Percentiles rank a stretch among this genome's conserved stretches.
These are phyloP conservation scores for Mrakia hoshinonis DNA, from an alignment of 768 basidiomycete species.

Conservation along the genomic window DNA sequence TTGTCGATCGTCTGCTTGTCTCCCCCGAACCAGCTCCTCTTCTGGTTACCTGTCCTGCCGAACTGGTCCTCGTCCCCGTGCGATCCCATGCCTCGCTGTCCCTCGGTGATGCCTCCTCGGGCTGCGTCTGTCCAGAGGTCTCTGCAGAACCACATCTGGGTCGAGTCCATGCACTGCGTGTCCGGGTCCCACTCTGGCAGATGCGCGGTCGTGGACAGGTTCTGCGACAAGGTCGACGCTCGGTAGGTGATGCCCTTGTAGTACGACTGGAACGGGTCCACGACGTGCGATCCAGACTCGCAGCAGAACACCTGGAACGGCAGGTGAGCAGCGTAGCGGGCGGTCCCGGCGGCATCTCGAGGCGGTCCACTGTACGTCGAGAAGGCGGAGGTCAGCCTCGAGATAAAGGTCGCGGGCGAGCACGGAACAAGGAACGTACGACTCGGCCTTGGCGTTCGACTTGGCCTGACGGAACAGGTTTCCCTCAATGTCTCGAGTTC, in stretches of 20 bases:
- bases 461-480: conserved; percentile 97
- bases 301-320: conserved; percentile 99
- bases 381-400: neutral
- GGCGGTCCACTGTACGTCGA: conserved; percentile 68
- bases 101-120: conserved; percentile 48
- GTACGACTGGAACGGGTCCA: conserved; percentile 92
- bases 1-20: conserved; percentile 32
- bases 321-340: conserved; percentile 79
- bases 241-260: conserved; percentile 83
- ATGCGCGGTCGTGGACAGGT: conserved; percentile 49
- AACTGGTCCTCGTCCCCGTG: conserved; percentile 24
- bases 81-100: conserved; percentile 4
- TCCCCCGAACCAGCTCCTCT: conserved; percentile 26
- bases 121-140: conserved; percentile 93
- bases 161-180: conserved; percentile 84
- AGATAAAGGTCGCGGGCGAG: neutral
- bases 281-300: conserved; percentile 92
- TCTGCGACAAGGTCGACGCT: conserved; percentile 70
- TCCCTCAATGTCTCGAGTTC: conserved; percentile 94
- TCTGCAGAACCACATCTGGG: conserved; percentile 95
- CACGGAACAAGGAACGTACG: conserved; percentile 33
- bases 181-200: conserved; percentile 62
- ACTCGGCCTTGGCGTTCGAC: conserved; percentile 79
- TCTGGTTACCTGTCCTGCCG: conserved; percentile 33
- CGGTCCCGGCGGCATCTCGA: conserved; percentile 68